These are phyloP conservation scores for Paramecium sexaurelia DNA, from an alignment of 73 alveolate species.

Conservation along the genomic window DNA sequence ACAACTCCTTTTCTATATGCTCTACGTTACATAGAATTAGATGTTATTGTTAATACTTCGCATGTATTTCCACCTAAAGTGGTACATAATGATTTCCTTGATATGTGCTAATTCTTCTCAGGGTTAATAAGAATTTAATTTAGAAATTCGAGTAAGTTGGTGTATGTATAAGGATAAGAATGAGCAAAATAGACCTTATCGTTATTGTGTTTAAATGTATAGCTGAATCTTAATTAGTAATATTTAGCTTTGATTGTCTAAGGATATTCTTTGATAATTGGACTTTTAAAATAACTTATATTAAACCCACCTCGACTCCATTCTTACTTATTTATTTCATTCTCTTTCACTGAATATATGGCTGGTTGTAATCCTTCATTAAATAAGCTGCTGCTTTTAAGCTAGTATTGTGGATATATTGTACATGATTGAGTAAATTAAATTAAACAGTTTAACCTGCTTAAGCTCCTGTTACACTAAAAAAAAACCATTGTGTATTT, in stretches of 20 bases:
- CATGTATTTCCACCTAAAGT: conserved; percentile 89
- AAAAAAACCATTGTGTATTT: conserved; percentile 75
- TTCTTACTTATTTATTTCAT: conserved; percentile 49
- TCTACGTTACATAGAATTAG: conserved; percentile 68
- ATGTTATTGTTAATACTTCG: conserved; percentile 83
- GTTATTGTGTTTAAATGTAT: conserved; percentile 68
- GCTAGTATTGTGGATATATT: not conserved
- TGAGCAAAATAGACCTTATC: conserved; percentile 92
- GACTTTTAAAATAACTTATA: conserved; percentile 47
- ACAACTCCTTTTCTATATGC: conserved; percentile 80
- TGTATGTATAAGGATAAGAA: conserved; percentile 96
- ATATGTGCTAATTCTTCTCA: conserved; percentile 41
- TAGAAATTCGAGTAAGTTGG: conserved; percentile 75
- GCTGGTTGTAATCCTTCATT: conserved; percentile 70
- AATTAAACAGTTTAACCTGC: conserved; percentile 67
- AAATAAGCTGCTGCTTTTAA: conserved; percentile 57
- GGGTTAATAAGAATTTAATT: conserved; percentile 33
- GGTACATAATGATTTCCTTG: conserved; percentile 79
- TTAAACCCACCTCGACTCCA: conserved; percentile 69
- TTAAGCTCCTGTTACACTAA: conserved; percentile 66
- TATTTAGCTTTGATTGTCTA: conserved; percentile 25
- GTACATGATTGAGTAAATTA: conserved; percentile 59
- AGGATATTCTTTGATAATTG: conserved; percentile 44
- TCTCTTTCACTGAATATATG: conserved; percentile 44
- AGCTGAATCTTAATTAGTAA: conserved; percentile 75